phyloP scores from a whole-genome alignment of 352 stramenopile species.

The Elongisporangium undulatum region DNA sequence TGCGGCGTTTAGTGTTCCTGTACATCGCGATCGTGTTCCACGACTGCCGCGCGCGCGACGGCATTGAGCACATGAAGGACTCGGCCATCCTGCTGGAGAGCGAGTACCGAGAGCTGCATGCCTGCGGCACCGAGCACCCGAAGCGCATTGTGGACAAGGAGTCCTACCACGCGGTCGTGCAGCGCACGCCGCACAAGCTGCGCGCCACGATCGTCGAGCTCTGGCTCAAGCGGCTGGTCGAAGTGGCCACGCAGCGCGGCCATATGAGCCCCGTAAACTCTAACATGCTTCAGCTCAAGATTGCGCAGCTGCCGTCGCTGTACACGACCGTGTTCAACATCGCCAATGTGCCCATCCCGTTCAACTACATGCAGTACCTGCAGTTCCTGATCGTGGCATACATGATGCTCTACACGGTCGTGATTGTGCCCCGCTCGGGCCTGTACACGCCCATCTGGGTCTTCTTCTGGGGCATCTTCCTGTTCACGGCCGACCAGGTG shows the following conservation, averaged over 20 bases:
- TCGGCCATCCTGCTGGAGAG: constrained; percentile 49
- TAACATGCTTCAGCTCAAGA: constrained; percentile 57
- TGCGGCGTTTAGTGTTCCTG: constrained; percentile 73
- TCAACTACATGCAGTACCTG: constrained; percentile 86
- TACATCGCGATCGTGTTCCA: constrained; percentile 86
- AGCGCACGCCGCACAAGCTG: constrained; percentile 64
- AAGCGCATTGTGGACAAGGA: constrained; percentile 36
- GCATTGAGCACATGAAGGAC: constrained; percentile 60
- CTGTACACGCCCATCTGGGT: constrained; percentile 79
- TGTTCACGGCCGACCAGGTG: constrained; percentile 81
- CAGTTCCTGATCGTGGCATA: constrained; percentile 64
- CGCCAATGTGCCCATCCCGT: constrained; percentile 79
- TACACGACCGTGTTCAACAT: constrained; percentile 86
- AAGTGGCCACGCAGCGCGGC: constrained; percentile 52
- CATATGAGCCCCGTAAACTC: constrained; percentile 55
- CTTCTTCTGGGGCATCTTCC: constrained; percentile 73
- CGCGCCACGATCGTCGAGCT: constrained; percentile 74
- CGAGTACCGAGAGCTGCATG: constrained; percentile 70
- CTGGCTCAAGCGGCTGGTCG: constrained; percentile 73
- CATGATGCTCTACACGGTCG: constrained; percentile 81
- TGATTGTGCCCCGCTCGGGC: constrained; percentile 71
- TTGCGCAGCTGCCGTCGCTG: constrained; percentile 58
- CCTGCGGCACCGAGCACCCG: constrained; percentile 55
- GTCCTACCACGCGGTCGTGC: constrained; percentile 52
- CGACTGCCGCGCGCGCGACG: constrained; percentile 61